These are phyloP conservation scores for Leccinum pallidistipes DNA, from an alignment of 1,284 basidiomycete genomes.

Conservation along the genomic window DNA sequence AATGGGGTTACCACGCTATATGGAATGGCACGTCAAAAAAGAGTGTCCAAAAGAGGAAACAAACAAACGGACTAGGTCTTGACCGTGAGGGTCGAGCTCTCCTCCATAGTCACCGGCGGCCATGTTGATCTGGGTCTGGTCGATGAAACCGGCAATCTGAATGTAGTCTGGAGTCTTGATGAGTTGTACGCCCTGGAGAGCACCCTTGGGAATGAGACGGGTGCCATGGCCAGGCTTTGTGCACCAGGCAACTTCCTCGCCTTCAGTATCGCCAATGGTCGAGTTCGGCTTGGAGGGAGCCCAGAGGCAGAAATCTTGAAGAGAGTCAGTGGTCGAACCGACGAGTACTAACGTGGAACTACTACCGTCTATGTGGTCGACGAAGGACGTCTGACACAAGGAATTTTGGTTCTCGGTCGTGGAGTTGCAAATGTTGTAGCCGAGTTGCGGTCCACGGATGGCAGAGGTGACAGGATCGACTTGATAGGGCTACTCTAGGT, in stretches of 20 bases:
- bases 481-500: constrained; percentile 51
- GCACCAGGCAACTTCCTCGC: constrained; percentile 70
- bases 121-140: constrained; percentile 62
- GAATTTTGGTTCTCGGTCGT: constrained; percentile 63
- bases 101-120: constrained; percentile 49
- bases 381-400: constrained; percentile 62
- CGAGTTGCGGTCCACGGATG: constrained; percentile 56
- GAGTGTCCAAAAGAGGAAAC: constrained; percentile 22
- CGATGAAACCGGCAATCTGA: constrained; percentile 58
- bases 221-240: constrained; percentile 43
- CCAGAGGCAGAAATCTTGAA: constrained; percentile 56
- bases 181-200: constrained; percentile 37
- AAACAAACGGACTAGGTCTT: constrained; percentile 38
- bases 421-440: constrained; percentile 72
- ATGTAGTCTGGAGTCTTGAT: constrained; percentile 50
- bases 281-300: constrained; percentile 46
- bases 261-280: constrained; percentile 62
- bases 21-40: constrained; percentile 32
- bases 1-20: constrained; percentile 62
- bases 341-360: not conserved
- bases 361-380: constrained; percentile 54
- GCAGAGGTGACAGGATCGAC: constrained; percentile 49
- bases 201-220: constrained; percentile 42
- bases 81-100: constrained; percentile 56
- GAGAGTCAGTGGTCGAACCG: not conserved